phyloP scores from a whole-genome alignment of 306 rosid species.

The Vigna nakashimae region DNA sequence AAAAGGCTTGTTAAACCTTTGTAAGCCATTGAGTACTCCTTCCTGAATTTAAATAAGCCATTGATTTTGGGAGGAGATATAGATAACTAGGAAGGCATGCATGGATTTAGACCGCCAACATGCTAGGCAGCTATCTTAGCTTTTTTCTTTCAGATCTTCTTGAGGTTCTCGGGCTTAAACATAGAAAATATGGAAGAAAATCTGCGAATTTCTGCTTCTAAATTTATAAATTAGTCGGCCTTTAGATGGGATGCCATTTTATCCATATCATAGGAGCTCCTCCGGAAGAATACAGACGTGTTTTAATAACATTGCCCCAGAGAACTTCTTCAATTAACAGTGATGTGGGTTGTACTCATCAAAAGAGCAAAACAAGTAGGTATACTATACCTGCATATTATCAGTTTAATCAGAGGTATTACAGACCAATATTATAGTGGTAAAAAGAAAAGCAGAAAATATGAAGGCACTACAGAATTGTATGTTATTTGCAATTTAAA shows the following conservation, averaged over 20 bases:
- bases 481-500: too few species aligned
- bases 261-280: background rate
- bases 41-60: constrained; percentile 10
- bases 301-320: constrained; percentile 24
- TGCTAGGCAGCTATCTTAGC: background rate
- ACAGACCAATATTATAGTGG: too few species aligned
- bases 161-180: background rate
- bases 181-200: background rate
- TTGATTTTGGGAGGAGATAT: background rate
- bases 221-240: background rate
- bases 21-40: background rate
- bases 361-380: background rate
- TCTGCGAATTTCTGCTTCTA: background rate
- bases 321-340: constrained; percentile 4
- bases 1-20: constrained; percentile 7
- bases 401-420: background rate
- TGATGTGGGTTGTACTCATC: background rate
- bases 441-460: too few species aligned
- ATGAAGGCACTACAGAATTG: too few species aligned
- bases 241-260: constrained; percentile 7
- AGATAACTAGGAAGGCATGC: background rate
- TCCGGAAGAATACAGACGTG: constrained; percentile 1
- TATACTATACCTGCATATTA: background rate
- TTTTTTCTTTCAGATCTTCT: constrained; percentile 13
- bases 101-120: background rate